Conservation (phyloP, 2,329 filamentous ascomycete species). For the Geosmithia flava region DNA sequence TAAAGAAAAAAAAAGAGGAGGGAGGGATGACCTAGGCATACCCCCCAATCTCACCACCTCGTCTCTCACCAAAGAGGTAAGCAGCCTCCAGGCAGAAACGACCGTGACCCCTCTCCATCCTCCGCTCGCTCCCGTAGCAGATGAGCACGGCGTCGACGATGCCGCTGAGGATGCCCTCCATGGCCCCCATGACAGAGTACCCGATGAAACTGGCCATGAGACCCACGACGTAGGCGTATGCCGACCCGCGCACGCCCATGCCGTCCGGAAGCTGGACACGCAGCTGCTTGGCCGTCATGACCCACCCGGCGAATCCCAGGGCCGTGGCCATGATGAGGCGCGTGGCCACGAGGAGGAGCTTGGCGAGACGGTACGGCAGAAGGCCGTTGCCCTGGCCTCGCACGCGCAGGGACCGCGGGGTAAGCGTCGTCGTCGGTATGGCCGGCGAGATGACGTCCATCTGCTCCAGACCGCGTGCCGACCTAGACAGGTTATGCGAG, state of each 20-base stretch:
- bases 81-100: slow-evolving; percentile 89
- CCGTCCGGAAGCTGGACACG: slow-evolving; percentile 44
- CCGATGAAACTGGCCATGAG: slow-evolving; percentile 89
- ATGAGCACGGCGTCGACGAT: slow-evolving; percentile 83
- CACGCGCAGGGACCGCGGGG: slow-evolving; percentile 36
- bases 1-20: too few species aligned
- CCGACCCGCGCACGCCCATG: slow-evolving; percentile 55
- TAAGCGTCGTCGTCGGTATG: slow-evolving; percentile 61
- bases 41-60: slow-evolving; percentile 7
- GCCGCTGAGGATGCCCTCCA: slow-evolving; percentile 78
- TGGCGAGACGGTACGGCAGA: slow-evolving; percentile 82
- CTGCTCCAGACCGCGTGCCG: slow-evolving; percentile 68
- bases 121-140: slow-evolving; percentile 86
- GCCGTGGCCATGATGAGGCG: slow-evolving; percentile 83
- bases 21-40: too few species aligned
- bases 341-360: slow-evolving; percentile 81
- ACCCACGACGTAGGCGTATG: slow-evolving; percentile 91
- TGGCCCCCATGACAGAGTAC: slow-evolving; percentile 82
- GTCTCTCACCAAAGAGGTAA: slow-evolving; percentile 66
- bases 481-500: slow-evolving; percentile 66
- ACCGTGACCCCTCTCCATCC: slow-evolving; percentile 51
- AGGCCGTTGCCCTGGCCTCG: slow-evolving; percentile 38
- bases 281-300: slow-evolving; percentile 75
- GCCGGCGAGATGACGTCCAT: slow-evolving; percentile 68
- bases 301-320: slow-evolving; percentile 93